phyloP scores from a whole-genome alignment of 306 rosid genomes.

The Cicer judaicum region DNA sequence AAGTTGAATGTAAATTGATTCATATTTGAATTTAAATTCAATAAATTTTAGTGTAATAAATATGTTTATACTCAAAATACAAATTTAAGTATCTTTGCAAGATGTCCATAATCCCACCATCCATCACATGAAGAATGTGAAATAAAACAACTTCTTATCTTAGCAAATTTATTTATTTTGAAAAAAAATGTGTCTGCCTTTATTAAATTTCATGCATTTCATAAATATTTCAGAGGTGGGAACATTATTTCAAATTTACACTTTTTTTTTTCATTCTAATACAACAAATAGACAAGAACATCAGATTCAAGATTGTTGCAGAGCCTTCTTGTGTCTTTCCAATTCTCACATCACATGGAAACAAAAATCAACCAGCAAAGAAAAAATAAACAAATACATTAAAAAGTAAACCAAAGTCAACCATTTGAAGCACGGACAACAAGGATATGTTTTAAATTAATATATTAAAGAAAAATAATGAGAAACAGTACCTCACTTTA shows the following conservation, averaged over 20 bases:
- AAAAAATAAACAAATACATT: neutral
- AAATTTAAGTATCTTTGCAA: no score
- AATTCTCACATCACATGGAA: conserved; percentile 2
- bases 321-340: neutral
- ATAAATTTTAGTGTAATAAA: no score
- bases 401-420: conserved; percentile 1
- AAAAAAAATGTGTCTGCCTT: conserved; percentile 9
- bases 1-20: no score
- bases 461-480: neutral
- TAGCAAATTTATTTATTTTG: neutral
- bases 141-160: neutral
- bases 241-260: neutral
- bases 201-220: conserved; percentile 21
- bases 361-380: neutral
- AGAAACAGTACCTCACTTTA: conserved; percentile 36
- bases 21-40: no score
- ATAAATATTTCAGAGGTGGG: conserved; percentile 16
- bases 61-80: no score
- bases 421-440: neutral
- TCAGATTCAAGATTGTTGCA: conserved; percentile 28
- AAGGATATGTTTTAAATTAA: neutral
- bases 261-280: neutral
- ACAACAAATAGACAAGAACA: neutral
- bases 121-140: conserved; percentile 7
- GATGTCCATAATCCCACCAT: neutral